Evolutionary conservation across 192 early-diverging fungal species (phyloP).

Genomic region (Backusella tuberculispora): DNA sequence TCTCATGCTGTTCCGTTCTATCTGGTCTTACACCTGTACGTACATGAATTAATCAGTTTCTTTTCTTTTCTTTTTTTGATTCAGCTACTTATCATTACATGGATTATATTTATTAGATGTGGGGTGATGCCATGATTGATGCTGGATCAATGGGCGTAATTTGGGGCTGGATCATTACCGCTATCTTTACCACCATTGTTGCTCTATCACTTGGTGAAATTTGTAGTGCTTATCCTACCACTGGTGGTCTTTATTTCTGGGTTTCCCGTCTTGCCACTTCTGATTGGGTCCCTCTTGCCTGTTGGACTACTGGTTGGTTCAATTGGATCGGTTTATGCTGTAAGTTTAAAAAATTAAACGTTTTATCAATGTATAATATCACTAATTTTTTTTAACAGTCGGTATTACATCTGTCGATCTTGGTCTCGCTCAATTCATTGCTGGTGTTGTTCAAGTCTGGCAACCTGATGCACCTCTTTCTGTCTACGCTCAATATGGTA

Average conservation of each 20-base stretch:
- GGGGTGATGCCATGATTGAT: conserved; percentile 48
- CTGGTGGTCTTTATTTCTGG: conserved; percentile 59
- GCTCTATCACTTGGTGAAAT: conserved; percentile 57
- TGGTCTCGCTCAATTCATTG: conserved; percentile 53
- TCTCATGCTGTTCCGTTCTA: conserved; percentile 56
- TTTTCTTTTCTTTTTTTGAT: background rate
- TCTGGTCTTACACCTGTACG: conserved; percentile 50
- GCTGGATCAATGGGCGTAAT: conserved; percentile 55
- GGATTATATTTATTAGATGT: conserved; percentile 26
- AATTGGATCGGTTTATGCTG: conserved; percentile 56
- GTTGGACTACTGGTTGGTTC: conserved; percentile 56
- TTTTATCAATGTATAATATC: background rate
- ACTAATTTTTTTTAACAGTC: conserved; percentile 1
- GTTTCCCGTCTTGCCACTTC: conserved; percentile 48
- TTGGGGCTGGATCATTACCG: conserved; percentile 59
- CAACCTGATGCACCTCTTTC: conserved; percentile 32
- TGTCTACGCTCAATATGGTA: conserved; percentile 52
- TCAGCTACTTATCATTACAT: background rate
- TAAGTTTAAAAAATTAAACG: conserved; percentile 5
- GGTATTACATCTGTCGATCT: conserved; percentile 54
- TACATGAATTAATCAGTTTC: background rate
- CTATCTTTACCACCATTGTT: conserved; percentile 49
- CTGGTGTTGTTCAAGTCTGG: conserved; percentile 45
- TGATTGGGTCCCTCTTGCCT: conserved; percentile 53
- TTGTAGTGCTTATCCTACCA: conserved; percentile 55